Evolutionary conservation across 2,329 filamentous ascomycete genomes (phyloP).

Genomic region (Beauveria australis): DNA sequence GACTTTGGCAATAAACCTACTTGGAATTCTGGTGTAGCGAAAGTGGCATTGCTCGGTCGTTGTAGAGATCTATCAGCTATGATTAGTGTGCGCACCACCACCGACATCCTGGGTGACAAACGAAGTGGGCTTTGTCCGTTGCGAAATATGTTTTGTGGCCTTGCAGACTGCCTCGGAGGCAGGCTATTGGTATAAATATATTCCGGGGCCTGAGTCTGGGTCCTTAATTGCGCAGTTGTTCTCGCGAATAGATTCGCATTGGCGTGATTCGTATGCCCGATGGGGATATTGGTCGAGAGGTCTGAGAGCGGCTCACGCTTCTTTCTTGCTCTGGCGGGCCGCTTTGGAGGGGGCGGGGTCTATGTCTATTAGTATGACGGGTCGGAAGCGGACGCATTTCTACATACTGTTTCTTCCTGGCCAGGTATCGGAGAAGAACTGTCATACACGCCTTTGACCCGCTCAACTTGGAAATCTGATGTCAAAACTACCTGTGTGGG

Average conservation of each 20-base stretch:
- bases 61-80: not conserved
- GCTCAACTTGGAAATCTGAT: slow-evolving; percentile 39
- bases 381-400: too few species aligned
- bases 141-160: not conserved
- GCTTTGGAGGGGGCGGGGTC: slow-evolving; percentile 24
- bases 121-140: not conserved
- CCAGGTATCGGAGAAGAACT: slow-evolving; percentile 40
- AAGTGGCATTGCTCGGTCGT: not conserved
- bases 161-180: not conserved
- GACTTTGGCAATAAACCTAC: not conserved
- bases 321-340: slow-evolving; percentile 20
- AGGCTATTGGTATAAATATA: not conserved
- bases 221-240: not conserved
- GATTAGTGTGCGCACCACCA: not conserved
- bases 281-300: slow-evolving; percentile 27
- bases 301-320: slow-evolving; percentile 27
- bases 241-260: not conserved
- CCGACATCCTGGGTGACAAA: not conserved
- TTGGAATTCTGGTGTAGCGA: not conserved
- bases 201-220: not conserved
- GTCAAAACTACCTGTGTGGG: slow-evolving; percentile 59
- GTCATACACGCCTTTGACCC: slow-evolving; percentile 51
- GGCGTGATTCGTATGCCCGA: slow-evolving; percentile 9
- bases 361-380: not conserved
- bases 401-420: slow-evolving; percentile 36